phyloP scores from a whole-genome alignment of 78 protist genomes.

The Dictyostelium capitatum region DNA sequence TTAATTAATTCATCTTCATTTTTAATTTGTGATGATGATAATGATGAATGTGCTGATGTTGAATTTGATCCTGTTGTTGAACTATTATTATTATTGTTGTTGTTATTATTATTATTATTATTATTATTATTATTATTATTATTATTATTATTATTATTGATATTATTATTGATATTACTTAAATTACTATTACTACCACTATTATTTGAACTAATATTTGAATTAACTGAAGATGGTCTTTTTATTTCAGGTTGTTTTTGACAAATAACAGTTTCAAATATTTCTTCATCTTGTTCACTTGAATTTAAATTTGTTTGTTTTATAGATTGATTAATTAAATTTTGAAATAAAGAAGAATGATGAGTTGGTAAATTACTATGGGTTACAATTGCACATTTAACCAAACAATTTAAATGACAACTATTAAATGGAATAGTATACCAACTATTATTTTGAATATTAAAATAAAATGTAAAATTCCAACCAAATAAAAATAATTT shows the following conservation, averaged over 20 bases:
- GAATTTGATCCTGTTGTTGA: background rate
- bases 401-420: background rate
- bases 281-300: conserved; percentile 10
- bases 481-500: conserved; percentile 27
- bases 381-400: background rate
- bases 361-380: conserved; percentile 3
- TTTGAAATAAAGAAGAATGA: background rate
- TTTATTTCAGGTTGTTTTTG: conserved; percentile 21
- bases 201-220: background rate
- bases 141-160: background rate
- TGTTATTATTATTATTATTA: background rate
- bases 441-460: conserved; percentile 29
- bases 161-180: background rate
- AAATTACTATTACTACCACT: background rate
- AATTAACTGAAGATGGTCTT: background rate
- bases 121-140: background rate
- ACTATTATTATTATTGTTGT: background rate
- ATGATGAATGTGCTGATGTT: background rate
- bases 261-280: background rate
- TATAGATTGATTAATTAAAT: conserved; percentile 7
- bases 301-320: conserved; percentile 2
- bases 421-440: conserved; percentile 21
- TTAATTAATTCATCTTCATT: background rate
- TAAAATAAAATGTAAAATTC: background rate
- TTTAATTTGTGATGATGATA: background rate